Evolutionary conservation across 2,329 filamentous ascomycete genomes (phyloP), one percentile per base, ranked within the genome.

Genomic region (Fusarium clavum): DNA sequence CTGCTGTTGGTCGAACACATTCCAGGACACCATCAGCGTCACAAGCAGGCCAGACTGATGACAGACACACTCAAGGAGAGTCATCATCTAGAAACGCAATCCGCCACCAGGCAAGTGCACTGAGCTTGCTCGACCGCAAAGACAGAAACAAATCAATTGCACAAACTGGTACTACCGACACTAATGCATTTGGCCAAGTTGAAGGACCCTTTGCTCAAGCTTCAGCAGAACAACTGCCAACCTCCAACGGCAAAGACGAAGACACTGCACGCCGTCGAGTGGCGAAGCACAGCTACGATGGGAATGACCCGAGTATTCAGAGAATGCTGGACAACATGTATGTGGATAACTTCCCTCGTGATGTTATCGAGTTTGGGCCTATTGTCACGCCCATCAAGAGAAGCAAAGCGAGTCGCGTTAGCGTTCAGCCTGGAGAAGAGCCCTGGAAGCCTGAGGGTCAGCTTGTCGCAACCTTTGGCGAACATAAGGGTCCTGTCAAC

Each of bases 261-360:
- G 73, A 78, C 13, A 77, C 78, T 30, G 72, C 80, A 6, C 79
- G 78, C 6, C 79, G 81, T 16, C 85, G 84, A 41, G 87, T 88
- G 29, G 73, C 76, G 5, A 90, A 90, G 43, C 95, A 98, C 80
- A 94, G 92, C 5, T 98, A 99, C 77, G 87, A 89, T 46, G 96
- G 96, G 2, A 94, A 92, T 61, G 89, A 92, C 65, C 90, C 90
- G 6, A 89, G 82, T 73, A 88, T 92, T 56, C 81, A 92, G 49
- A 87, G 86, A 75, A 90, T 92, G 87, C 80, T 99, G 6, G 93
- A 98, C 77, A 89, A 92, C 8, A 94, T 98, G 82, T 98, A 95
- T 76, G 85, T 90, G 27, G 88, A 92, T 64, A 91, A 91, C 70
- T 91, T 89, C 70, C 88, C 89, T 12, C 88, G 88, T 56, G 89